Evolutionary conservation across 2,329 filamentous ascomycete genomes (phyloP), one percentile per base, ranked within the genome.

Genomic region (Xylariaceae sp.): DNA sequence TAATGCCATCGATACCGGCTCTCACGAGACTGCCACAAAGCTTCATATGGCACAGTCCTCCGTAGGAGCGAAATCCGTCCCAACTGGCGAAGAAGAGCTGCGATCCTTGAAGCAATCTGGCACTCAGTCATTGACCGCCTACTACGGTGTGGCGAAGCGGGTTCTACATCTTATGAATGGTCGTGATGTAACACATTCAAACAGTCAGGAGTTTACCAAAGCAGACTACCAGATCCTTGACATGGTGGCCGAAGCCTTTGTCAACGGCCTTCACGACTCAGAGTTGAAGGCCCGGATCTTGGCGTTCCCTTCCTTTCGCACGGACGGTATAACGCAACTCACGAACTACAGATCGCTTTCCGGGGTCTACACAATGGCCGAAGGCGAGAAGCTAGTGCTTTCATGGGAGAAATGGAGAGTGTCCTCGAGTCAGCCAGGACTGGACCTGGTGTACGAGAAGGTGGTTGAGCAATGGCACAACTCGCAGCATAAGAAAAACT

Each of bases 331-430:
- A 1, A 56, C 68, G 0, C 67, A 69, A 2, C 55, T 63, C 2
- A 64, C 71, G 4, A 71, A 70, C 53, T 71, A 74, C 58, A 78
- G 81, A 45, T 82, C 82, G 2, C 76, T 87, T 0, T 71, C 75
- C n/a, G 81, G 82, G 0, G 76, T 84, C 2, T 78, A 75, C 61
- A 77, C 74, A 11, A 81, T 86, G 63, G 71, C 78, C 1, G 84
- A 87, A 65, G 84, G 84, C 6, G 84, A 87, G 66, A 73, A 74
- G 17, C 68, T 85, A 18, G 73, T 80, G 1, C 75, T 80, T 68
- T 67, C 74, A 2, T 83, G 77, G 76, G 76, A 80, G 17, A 68
- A 53, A 48, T 71, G 11, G 42, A 53, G 55, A 11, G 11, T 37
- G 68, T 11, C 64, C 57, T 3, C 61, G 76, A 59, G 69, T 65